Evolutionary conservation across 2,329 filamentous ascomycete genomes (phyloP).

Genomic region (Ophiostoma piceae): DNA sequence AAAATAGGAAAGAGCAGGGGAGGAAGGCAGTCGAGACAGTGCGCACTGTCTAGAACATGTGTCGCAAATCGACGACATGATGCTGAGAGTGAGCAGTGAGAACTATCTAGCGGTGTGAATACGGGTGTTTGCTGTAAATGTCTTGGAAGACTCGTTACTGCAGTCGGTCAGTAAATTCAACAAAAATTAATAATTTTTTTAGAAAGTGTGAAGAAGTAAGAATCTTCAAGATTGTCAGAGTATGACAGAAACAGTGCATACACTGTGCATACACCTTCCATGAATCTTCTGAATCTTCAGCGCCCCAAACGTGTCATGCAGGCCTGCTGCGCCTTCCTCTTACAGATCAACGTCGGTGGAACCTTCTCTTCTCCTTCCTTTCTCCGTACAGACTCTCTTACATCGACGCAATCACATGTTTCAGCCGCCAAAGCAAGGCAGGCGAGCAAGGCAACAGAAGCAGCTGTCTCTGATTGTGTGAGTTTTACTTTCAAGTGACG

Average conservation of each 20-base stretch:
- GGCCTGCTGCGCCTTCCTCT: not conserved
- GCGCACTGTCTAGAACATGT: not conserved
- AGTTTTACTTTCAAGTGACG: not conserved
- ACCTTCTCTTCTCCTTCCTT: not conserved
- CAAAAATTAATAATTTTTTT: too few species aligned
- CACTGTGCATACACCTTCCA: not conserved
- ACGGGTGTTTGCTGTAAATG: not conserved
- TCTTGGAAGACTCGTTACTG: not conserved
- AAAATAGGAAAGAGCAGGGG: too few species aligned
- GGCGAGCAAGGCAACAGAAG: not conserved
- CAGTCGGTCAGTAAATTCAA: not conserved
- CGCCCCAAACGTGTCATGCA: constrained; percentile 7
- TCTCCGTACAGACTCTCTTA: not conserved
- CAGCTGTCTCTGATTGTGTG: not conserved
- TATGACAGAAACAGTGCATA: too few species aligned
- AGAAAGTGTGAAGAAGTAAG: too few species aligned
- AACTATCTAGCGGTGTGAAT: not conserved
- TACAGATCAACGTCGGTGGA: not conserved
- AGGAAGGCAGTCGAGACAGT: not conserved
- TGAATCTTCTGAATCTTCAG: constrained; percentile 4
- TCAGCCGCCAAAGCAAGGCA: not conserved
- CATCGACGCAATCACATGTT: not conserved
- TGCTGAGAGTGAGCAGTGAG: not conserved
- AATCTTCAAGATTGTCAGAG: too few species aligned
- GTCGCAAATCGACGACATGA: not conserved